Evolutionary conservation across 2,329 filamentous ascomycete species (phyloP), one percentile per base, ranked within the genome.

Genomic region (Periconia macrospinosa): DNA sequence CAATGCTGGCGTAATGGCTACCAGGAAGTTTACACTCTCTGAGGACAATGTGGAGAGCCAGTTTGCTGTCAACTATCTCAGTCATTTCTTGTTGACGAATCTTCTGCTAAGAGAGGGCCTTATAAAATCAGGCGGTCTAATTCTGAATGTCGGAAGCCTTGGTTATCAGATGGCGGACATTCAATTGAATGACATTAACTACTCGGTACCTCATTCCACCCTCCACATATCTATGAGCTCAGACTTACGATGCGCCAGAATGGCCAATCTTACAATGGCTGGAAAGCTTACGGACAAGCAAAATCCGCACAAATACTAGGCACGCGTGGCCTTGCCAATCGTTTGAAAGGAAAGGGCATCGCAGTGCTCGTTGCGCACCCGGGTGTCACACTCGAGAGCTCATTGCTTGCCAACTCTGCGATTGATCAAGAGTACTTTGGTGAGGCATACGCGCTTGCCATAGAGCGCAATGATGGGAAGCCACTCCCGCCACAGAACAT

Each of bases 1-100:
- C 55, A 67, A 67, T 49, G 64, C 63, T 13, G 72, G 69, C 23
- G 58, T 75, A 33, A 62, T 62, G 14, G 54, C 60, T 3, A 40
- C 15, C 3, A 17, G 17, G n/a, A 19, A 45, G 9, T 42, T 41
- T n/a, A 2, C 2, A 1, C 30, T 37, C 9, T 20, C 41, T 18
- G 13, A 23, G 8, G 48, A 50, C 14, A 30, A 30, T 17, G 41
- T 45, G 7, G 48, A 50, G 19, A 33, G 6, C 6, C 41, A 45
- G 13, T 40, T 50, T 40, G 48, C 27, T 1, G 41, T n/a, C 1
- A 50, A 50, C 27, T 40, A 45, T n/a, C 41, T 50, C 18, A 30
- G 48, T 14, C 48, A 50, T 35, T 50, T 45, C 30, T 64, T 8
- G 62, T 66, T 52, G 33, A 37, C 45, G 5, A 47, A 47, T 19